A percentile compares a stretch with the other conserved stretches of the same genome.
phyloP scores from a whole-genome alignment of 2,329 filamentous ascomycete species.

The Trichoderma arundinaceum region DNA sequence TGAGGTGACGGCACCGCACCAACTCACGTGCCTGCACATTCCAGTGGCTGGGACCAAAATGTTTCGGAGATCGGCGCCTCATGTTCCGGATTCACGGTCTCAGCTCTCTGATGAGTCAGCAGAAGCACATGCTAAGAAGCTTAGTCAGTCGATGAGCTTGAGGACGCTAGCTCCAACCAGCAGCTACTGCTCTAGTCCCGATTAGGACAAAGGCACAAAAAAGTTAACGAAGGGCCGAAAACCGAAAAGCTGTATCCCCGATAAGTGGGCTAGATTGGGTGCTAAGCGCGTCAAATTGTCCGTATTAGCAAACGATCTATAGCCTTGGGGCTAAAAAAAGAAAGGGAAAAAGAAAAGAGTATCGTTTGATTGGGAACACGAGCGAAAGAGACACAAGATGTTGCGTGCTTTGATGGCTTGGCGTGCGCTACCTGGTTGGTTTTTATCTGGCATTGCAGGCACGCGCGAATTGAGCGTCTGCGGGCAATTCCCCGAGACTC shows the following conservation, averaged over 20 bases:
- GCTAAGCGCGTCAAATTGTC: conserved; percentile 14
- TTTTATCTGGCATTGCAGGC: background rate
- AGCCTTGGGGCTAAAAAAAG: background rate
- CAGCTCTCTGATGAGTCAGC: conserved; percentile 19
- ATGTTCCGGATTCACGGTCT: conserved; percentile 3
- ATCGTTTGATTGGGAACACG: background rate
- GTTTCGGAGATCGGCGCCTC: conserved; percentile 20
- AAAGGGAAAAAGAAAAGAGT: background rate
- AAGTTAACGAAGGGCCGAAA: conserved; percentile 8
- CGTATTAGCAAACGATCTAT: background rate
- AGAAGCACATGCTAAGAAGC: background rate
- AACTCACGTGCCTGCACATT: conserved; percentile 25
- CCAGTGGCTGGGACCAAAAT: background rate
- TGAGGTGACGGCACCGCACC: conserved; percentile 28
- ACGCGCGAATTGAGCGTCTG: background rate
- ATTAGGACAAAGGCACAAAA: conserved; percentile 26
- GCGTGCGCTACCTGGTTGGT: background rate
- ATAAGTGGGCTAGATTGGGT: conserved; percentile 18
- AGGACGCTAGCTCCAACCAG: background rate
- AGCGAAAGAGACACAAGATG: background rate
- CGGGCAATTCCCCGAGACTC: background rate
- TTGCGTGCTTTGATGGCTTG: background rate
- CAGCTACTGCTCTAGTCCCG: conserved; percentile 11
- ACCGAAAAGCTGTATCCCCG: background rate
- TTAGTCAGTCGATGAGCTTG: conserved; percentile 19